phyloP scores from a whole-genome alignment of 306 rosid genomes.

The Canavalia gladiata region DNA sequence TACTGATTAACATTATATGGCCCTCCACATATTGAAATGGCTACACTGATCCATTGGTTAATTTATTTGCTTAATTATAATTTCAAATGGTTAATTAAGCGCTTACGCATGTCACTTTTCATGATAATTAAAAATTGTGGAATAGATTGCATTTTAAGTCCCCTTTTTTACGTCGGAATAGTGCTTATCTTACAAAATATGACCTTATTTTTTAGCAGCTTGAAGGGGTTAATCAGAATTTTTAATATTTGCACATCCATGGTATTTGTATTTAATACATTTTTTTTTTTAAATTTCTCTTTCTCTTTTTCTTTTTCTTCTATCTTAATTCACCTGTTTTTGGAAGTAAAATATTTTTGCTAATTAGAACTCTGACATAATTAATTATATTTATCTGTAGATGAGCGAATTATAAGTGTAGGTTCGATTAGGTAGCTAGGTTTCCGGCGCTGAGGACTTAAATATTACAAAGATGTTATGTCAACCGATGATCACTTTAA shows the following conservation, averaged over 20 bases:
- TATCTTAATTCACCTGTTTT: too few relatives aligned
- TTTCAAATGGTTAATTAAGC: constrained; percentile 3
- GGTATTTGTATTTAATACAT: too few relatives aligned
- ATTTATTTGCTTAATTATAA: not conserved
- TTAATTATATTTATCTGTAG: not conserved
- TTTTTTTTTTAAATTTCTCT: too few relatives aligned
- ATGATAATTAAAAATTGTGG: constrained; percentile 14
- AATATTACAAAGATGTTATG: constrained; percentile 39
- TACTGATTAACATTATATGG: not conserved
- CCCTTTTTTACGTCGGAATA: constrained; percentile 1
- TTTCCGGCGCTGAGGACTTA: constrained; percentile 45
- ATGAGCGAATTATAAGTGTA: not conserved
- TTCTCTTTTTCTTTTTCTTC: too few relatives aligned
- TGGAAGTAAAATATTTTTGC: too few relatives aligned
- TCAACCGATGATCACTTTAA: constrained; percentile 42
- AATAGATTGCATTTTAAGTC: not conserved
- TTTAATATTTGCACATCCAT: too few relatives aligned
- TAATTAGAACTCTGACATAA: not conserved
- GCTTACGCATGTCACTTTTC: not conserved
- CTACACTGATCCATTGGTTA: not conserved
- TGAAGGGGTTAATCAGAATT: constrained; percentile 8
- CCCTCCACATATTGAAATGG: not conserved
- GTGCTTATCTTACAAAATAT: not conserved
- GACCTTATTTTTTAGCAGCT: constrained; percentile 31
- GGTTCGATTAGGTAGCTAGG: constrained; percentile 48